A percentile compares a stretch with the other conserved stretches of the same genome.
These are phyloP conservation scores for Penicillium nordicum DNA, from an alignment of 2,329 filamentous ascomycete species.

Conservation along the genomic window DNA sequence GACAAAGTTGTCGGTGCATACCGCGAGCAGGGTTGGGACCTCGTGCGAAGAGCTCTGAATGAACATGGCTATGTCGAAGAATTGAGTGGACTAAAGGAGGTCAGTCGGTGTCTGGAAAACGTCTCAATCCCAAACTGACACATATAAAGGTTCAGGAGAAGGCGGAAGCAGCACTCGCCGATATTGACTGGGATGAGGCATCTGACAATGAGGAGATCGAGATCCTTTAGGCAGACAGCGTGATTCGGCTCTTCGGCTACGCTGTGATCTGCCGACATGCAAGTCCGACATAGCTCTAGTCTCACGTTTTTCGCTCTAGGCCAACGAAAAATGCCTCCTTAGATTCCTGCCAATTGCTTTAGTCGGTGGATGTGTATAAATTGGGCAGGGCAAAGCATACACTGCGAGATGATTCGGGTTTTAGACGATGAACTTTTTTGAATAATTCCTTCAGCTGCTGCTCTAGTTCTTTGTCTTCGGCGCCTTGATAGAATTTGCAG, in stretches of 20 bases:
- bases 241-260: not conserved
- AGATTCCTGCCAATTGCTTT: constrained; percentile 59
- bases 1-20: constrained; percentile 54
- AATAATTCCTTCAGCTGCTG: constrained; percentile 72
- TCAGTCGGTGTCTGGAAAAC: constrained; percentile 9
- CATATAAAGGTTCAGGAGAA: constrained; percentile 40
- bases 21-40: constrained; percentile 55
- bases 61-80: constrained; percentile 63
- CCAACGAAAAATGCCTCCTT: constrained; percentile 86
- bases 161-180: constrained; percentile 45
- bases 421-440: constrained; percentile 74
- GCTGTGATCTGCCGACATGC: not conserved
- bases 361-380: constrained; percentile 8
- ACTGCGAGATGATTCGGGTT: constrained; percentile 83
- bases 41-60: constrained; percentile 58
- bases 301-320: constrained; percentile 61
- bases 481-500: constrained; percentile 95
- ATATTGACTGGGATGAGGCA: constrained; percentile 47
- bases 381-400: constrained; percentile 47
- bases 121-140: not conserved
- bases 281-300: constrained; percentile 28
- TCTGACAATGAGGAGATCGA: constrained; percentile 38
- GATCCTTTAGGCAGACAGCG: constrained; percentile 12
- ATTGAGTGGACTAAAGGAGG: constrained; percentile 59
- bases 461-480: constrained; percentile 79